A percentile compares a stretch with the other conserved stretches of the same genome.
Conservation (phyloP, 768 basidiomycete species). For the Tubosaeta brunneosetosa region DNA sequence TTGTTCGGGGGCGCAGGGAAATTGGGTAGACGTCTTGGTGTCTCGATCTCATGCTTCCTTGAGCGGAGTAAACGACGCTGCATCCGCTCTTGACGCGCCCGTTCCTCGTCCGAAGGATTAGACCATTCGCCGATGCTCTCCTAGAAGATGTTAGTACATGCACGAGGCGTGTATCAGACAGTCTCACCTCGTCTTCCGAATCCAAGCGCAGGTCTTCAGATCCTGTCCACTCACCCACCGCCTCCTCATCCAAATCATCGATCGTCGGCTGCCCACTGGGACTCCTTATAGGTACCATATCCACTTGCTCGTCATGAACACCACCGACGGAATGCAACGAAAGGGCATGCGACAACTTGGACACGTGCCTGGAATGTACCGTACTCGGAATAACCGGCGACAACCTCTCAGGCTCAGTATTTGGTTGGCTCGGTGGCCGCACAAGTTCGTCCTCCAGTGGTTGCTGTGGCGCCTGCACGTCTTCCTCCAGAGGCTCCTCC, state of each 20-base stretch:
- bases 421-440: constrained; percentile 23
- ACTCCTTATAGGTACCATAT: constrained; percentile 30
- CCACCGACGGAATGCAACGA: constrained; percentile 62
- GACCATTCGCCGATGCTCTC: constrained; percentile 88
- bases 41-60: constrained; percentile 47
- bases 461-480: constrained; percentile 33
- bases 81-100: constrained; percentile 62
- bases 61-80: constrained; percentile 56
- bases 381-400: constrained; percentile 48
- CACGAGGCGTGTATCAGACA: neutral
- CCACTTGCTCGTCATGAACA: constrained; percentile 33
- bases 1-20: constrained; percentile 74
- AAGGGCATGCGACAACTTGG: constrained; percentile 61
- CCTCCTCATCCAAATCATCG: constrained; percentile 35
- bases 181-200: constrained; percentile 67
- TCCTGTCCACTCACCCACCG: constrained; percentile 75
- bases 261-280: constrained; percentile 30
- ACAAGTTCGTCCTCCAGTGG: constrained; percentile 33
- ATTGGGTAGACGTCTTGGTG: constrained; percentile 68
- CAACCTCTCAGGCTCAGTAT: constrained; percentile 36
- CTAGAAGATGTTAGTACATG: constrained; percentile 13
- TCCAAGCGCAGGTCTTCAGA: constrained; percentile 62
- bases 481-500: constrained; percentile 56
- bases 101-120: constrained; percentile 87
- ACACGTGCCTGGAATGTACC: constrained; percentile 66